These are phyloP conservation scores for Zychaea mexicana DNA, from an alignment of 371 early-diverging fungal genomes.

Conservation along the genomic window DNA sequence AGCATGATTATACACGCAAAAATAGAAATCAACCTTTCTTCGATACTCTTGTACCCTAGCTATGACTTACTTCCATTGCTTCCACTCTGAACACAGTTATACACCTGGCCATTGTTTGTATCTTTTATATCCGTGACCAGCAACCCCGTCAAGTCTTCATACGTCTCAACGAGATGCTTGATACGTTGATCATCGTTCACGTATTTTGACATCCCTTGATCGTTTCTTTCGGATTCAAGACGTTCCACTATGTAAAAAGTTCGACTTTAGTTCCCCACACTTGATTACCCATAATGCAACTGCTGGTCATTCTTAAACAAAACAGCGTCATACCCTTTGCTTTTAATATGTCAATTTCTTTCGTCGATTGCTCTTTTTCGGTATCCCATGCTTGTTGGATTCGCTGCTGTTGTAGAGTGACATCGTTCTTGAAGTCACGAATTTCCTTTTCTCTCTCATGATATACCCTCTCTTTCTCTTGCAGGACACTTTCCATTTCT, in stretches of 20 bases:
- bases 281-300: not conserved
- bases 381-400: not conserved
- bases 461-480: not conserved
- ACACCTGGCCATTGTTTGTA: slow-evolving; percentile 11
- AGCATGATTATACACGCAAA: no score
- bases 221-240: not conserved
- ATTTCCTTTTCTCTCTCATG: not conserved
- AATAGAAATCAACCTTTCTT: not conserved
- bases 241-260: not conserved
- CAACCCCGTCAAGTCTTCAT: slow-evolving; percentile 19
- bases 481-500: not conserved
- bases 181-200: not conserved
- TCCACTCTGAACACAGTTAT: slow-evolving; percentile 24
- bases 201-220: not conserved
- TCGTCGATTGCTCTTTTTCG: not conserved
- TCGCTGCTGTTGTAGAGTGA: not conserved
- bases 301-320: not conserved
- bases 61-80: slow-evolving; percentile 23
- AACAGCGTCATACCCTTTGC: not conserved
- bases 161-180: slow-evolving; percentile 8
- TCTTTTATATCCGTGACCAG: slow-evolving; percentile 15
- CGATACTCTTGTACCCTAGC: not conserved
- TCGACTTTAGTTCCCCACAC: not conserved
- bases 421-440: not conserved
- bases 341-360: not conserved